Evolutionary conservation across 148 eudicot species (phyloP), one percentile per base, ranked within the genome.

Genomic region (Salicornia ramosissima): DNA sequence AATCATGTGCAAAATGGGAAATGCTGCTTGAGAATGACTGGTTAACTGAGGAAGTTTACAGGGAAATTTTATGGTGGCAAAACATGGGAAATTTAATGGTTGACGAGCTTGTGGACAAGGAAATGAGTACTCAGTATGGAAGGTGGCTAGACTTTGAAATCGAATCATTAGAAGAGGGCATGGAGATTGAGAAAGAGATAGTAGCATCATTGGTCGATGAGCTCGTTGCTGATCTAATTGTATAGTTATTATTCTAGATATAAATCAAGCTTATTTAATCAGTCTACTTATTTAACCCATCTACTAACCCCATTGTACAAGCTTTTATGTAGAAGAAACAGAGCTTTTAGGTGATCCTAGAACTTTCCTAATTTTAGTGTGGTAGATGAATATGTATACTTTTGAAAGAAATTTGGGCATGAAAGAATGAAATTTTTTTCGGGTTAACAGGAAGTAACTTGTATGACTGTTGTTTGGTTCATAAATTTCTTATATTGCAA

Each of bases 71-170:
- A 18, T 51, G 83, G 64, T 83, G 83, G 90, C 81, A 74, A 52
- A 77, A 80, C 72, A 80, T 81, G 84, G 89, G 82, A 58, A 88
- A 82, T 40, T 64, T 90, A 70, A 74, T 83, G 87, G 86, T 87
- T 52, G 97, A 90, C 72, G 99, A 94, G 75, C 81, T 90, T 34
- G 88, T 94, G 59, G 88, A 94, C 68, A 83, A 73, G 76, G 97
- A 94, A 57, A 90, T 94, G 99, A 85, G 93, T 74, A 82, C 74
- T 43, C 79, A 81, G 64, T 58, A 49, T 18, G 95, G 99, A 57
- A 86, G 81, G 74, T 94, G 97, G 97, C 71, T 86, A 29, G 97
- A 88, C 50, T 94, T 94, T 71, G 87, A 85, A 68, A 69, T 51
- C 5, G 99, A 88, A 78, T 82, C 79, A 46, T 78, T 83, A 61